Evolutionary conservation across 768 basidiomycete species (phyloP).

Genomic region (Lactifluus hygrophoroides): DNA sequence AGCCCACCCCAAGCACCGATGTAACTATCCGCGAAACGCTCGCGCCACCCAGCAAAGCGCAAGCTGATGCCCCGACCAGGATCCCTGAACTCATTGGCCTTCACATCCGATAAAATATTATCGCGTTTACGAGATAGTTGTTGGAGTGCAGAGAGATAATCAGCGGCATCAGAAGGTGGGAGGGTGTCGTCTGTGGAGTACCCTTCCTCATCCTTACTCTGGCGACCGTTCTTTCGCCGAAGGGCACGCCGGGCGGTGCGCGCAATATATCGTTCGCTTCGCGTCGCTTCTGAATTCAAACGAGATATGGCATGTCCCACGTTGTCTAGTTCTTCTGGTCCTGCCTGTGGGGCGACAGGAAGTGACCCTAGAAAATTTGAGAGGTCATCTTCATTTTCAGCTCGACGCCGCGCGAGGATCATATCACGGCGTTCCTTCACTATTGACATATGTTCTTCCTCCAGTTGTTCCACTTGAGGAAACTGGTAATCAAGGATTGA

Average conservation of each 20-base stretch:
- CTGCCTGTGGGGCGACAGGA: constrained; percentile 25
- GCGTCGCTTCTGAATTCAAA: constrained; percentile 37
- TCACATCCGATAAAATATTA: constrained; percentile 70
- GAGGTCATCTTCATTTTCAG: constrained; percentile 78
- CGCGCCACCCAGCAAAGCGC: constrained; percentile 65
- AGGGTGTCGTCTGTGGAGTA: constrained; percentile 82
- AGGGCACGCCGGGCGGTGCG: constrained; percentile 47
- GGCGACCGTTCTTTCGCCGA: constrained; percentile 28
- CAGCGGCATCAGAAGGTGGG: constrained; percentile 52
- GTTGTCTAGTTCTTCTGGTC: constrained; percentile 49
- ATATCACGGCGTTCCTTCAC: constrained; percentile 68
- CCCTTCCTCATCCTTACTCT: constrained; percentile 54
- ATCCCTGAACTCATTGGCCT: constrained; percentile 75
- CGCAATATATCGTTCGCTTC: constrained; percentile 49
- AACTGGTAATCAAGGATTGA: constrained; percentile 50
- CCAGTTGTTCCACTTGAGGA: constrained; percentile 67
- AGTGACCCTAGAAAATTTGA: constrained; percentile 55
- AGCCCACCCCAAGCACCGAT: constrained; percentile 84
- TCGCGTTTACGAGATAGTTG: constrained; percentile 43
- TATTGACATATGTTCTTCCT: constrained; percentile 64
- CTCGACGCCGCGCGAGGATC: constrained; percentile 53
- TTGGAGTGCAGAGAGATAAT: constrained; percentile 56
- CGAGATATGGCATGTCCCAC: constrained; percentile 44
- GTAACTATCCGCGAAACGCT: constrained; percentile 73
- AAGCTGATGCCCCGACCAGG: constrained; percentile 62